Percentiles rank a stretch among this genome's conserved stretches.
Conservation (phyloP, 768 basidiomycete species). For the Boletus tomentosulus region DNA sequence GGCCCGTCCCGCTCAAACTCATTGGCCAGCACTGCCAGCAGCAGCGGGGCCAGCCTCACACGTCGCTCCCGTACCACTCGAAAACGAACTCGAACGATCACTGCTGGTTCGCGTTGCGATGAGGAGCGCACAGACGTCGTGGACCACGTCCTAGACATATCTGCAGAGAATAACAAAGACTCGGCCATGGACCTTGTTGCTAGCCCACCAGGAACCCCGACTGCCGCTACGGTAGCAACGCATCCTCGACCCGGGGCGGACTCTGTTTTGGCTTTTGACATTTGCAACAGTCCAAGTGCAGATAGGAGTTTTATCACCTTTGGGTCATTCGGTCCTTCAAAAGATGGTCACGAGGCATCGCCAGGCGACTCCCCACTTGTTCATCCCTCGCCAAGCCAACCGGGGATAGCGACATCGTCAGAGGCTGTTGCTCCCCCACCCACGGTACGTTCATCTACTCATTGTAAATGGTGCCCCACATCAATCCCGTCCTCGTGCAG, state of each 20-base stretch:
- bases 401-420: constrained; percentile 6
- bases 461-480: constrained; percentile 14
- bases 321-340: constrained; percentile 23
- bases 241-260: constrained; percentile 11
- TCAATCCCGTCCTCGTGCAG: constrained; percentile 21
- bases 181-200: not conserved
- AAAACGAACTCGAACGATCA: constrained; percentile 52
- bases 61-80: constrained; percentile 47
- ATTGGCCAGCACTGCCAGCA: constrained; percentile 39
- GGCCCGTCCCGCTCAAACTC: constrained; percentile 35
- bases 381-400: constrained; percentile 9
- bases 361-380: not conserved
- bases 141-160: constrained; percentile 29
- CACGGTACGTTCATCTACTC: constrained; percentile 18
- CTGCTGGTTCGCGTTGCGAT: constrained; percentile 28
- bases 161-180: constrained; percentile 18
- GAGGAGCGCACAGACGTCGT: constrained; percentile 7
- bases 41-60: constrained; percentile 46
- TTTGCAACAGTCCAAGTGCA: constrained; percentile 6
- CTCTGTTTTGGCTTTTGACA: constrained; percentile 9
- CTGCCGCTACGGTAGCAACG: constrained; percentile 7
- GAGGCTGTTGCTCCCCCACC: constrained; percentile 13
- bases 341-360: constrained; percentile 11
- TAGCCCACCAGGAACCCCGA: constrained; percentile 9
- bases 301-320: constrained; percentile 26